These are phyloP conservation scores for Bisporella sp. DNA, from an alignment of 2,329 filamentous ascomycete species.

Conservation along the genomic window DNA sequence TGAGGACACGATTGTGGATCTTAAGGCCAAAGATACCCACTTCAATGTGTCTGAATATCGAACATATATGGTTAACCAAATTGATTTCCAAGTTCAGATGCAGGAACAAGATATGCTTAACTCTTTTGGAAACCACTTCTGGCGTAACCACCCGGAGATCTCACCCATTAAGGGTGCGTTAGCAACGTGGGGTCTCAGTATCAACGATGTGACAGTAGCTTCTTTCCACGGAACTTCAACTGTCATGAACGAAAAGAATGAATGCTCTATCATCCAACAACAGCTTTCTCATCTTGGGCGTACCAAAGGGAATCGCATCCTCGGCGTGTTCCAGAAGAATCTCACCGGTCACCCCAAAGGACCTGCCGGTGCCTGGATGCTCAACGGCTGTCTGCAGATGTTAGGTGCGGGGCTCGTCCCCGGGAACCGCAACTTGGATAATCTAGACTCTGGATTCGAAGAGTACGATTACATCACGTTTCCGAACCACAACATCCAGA, in stretches of 20 bases:
- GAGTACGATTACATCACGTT: conserved; percentile 94
- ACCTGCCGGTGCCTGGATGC: conserved; percentile 97
- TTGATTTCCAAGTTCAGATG: conserved; percentile 54
- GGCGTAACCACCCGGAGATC: conserved; percentile 87
- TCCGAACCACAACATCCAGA: conserved; percentile 86
- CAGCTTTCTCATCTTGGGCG: conserved; percentile 89
- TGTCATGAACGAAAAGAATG: conserved; percentile 97
- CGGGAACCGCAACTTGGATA: conserved; percentile 94
- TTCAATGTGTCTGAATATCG: neutral
- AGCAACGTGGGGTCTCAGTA: conserved; percentile 91
- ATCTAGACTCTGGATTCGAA: conserved; percentile 89
- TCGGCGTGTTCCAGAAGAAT: conserved; percentile 97
- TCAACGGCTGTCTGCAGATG: conserved; percentile 93
- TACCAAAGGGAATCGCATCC: conserved; percentile 84
- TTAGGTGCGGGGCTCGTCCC: conserved; percentile 87
- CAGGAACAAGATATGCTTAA: conserved; percentile 80
- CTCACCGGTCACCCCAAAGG: conserved; percentile 96
- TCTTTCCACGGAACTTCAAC: conserved; percentile 98
- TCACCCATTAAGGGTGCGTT: conserved; percentile 88
- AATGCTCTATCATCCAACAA: conserved; percentile 89
- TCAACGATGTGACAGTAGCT: conserved; percentile 88
- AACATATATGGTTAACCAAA: neutral
- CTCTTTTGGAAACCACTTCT: conserved; percentile 92
- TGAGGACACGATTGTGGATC: neutral
- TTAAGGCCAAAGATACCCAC: neutral